A percentile compares a stretch with the other conserved stretches of the same genome.
Conservation (phyloP, 805 yeast species). For the Candida hungchunana region DNA sequence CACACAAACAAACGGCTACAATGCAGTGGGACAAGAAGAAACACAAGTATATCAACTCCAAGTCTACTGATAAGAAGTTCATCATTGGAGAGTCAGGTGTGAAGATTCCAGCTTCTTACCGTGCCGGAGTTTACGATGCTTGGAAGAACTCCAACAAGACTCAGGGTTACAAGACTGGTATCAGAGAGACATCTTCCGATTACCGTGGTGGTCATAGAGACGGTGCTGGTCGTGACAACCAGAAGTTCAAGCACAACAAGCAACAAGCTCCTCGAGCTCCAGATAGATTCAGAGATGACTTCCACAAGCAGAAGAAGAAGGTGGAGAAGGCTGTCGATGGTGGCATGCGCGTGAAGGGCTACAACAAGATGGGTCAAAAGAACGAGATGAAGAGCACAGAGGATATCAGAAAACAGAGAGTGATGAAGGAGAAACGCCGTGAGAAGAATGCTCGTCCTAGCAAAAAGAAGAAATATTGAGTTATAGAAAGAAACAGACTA, state of each 20-base stretch:
- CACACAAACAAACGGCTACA: conserved; percentile 59
- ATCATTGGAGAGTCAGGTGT: conserved; percentile 95
- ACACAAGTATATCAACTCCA: conserved; percentile 80
- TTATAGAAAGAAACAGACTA: too few species aligned
- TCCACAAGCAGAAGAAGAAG: conserved; percentile 72
- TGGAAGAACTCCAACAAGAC: conserved; percentile 78
- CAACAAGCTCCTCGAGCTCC: conserved; percentile 82
- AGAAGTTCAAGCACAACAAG: conserved; percentile 68
- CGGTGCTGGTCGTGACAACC: conserved; percentile 34
- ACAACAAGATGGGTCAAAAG: conserved; percentile 30
- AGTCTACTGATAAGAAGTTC: conserved; percentile 76
- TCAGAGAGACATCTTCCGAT: conserved; percentile 39
- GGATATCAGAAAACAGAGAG: conserved; percentile 76
- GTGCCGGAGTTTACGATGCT: conserved; percentile 86
- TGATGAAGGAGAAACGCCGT: conserved; percentile 60
- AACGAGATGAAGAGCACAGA: conserved; percentile 64
- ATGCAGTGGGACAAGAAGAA: conserved; percentile 92
- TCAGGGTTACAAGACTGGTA: conserved; percentile 50
- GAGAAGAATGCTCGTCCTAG: conserved; percentile 85
- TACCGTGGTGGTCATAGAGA: conserved; percentile 21
- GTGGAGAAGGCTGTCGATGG: conserved; percentile 74
- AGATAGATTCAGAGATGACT: conserved; percentile 88
- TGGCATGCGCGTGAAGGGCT: conserved; percentile 70
- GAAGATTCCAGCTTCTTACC: conserved; percentile 83
- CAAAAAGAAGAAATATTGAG: conserved; percentile 24